Evolutionary conservation across 768 basidiomycete species (phyloP), one percentile per base, ranked within the genome.

Genomic region (Dacryopinax spathularia): DNA sequence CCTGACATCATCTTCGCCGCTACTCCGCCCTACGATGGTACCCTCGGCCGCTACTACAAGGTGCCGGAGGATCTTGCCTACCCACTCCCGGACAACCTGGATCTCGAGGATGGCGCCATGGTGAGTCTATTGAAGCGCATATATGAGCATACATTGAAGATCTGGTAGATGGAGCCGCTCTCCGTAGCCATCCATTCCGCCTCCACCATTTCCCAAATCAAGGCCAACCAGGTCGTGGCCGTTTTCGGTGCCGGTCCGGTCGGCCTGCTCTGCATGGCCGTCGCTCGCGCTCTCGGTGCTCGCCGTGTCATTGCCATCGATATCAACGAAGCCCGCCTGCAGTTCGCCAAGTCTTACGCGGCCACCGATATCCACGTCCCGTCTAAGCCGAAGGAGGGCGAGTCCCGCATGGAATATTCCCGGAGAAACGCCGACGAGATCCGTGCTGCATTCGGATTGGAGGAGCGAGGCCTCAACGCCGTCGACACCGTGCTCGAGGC

Each of bases 51-150:
- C 44, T 95, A 87, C 78, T 98, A 95, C 75, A 82, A 81, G 62
- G 78, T 95, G 63, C 91, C 93, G 16, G 84, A 84, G 27, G 89
- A 96, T 73, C 80, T 96, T 25, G 87, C 85, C 62, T 92, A 91
- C 73, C 79, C 77, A 36, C 83, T 98, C 13, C 92, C 92, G 1
- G 82, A 86, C n/a, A 79, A 84, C 70, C 83, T 97, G 59, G 82
- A 86, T 20, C 82, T 95, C 15, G 94, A 95, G 73, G 93, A 98
- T 72, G 95, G 94, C 33, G 93, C 95, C 5, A 88, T 97, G 89
- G 89, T 89, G 63, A 60, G 77, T 65, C n/a, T 3, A 15, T 20
- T 1, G 2, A 18, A 25, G 22, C 29, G 34, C 34, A 36, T 35
- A 64, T 34, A 4, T 3, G 16, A 18, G 12, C 43, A 39, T 34